Evolutionary conservation across 208 protist species (phyloP).

Genomic region (Wallacemonas sp.): DNA sequence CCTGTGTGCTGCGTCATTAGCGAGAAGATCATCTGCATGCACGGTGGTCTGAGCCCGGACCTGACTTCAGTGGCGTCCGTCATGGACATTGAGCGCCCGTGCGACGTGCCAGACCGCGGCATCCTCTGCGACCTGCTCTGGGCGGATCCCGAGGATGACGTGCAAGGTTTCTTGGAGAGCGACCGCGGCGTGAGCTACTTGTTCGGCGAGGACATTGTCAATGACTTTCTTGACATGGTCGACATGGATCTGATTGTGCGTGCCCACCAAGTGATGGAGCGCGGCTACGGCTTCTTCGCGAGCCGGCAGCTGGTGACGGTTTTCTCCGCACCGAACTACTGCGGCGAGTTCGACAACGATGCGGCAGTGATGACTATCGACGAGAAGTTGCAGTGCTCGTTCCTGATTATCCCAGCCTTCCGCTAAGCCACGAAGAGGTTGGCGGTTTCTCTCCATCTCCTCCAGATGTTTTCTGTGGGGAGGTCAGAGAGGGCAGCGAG

Average conservation of each 20-base stretch:
- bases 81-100: slow-evolving; percentile 91
- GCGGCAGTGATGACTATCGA: slow-evolving; percentile 98
- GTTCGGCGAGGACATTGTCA: slow-evolving; percentile 97
- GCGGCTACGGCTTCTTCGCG: slow-evolving; percentile 98
- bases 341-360: slow-evolving; percentile 98
- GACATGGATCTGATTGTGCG: slow-evolving; percentile 98
- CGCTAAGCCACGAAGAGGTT: too few relatives aligned
- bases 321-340: slow-evolving; percentile 65
- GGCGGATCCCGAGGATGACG: slow-evolving; percentile 96
- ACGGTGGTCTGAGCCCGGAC: slow-evolving; percentile 96
- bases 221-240: slow-evolving; percentile 95
- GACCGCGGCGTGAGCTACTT: slow-evolving; percentile 86
- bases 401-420: slow-evolving; percentile 69
- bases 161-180: slow-evolving; percentile 93
- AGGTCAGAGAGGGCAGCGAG: too few relatives aligned
- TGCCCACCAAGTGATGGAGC: slow-evolving; percentile 97
- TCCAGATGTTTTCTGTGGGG: too few relatives aligned
- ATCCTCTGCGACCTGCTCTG: slow-evolving; percentile 98
- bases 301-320: slow-evolving; percentile 97
- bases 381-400: slow-evolving; percentile 95
- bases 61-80: slow-evolving; percentile 92
- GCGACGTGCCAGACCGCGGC: slow-evolving; percentile 96
- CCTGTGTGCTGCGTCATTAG: slow-evolving; percentile 97
- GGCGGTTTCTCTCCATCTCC: too few relatives aligned
- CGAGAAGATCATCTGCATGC: slow-evolving; percentile 99